These are phyloP conservation scores for Ogataea pini DNA, from an alignment of 805 yeast species.

Conservation along the genomic window DNA sequence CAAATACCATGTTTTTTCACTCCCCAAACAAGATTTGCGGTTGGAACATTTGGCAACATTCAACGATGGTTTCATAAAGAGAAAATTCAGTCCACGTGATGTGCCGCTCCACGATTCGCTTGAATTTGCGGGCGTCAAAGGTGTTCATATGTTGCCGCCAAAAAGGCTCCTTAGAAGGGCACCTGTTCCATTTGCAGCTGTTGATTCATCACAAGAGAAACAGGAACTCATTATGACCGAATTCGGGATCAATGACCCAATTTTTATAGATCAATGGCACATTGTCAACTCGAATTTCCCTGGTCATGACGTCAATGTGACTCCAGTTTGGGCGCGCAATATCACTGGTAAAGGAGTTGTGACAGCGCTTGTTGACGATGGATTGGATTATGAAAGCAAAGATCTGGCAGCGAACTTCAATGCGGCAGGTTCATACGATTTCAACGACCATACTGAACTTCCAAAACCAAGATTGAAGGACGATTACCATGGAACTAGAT, in stretches of 20 bases:
- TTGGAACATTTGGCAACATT: constrained; percentile 37
- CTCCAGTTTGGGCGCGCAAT: constrained; percentile 80
- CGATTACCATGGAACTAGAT: constrained; percentile 94
- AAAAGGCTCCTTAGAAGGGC: constrained; percentile 54
- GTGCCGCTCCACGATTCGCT: constrained; percentile 14
- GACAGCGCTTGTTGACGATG: constrained; percentile 92
- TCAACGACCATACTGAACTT: constrained; percentile 67
- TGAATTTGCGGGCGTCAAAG: constrained; percentile 39
- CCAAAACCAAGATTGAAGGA: constrained; percentile 81
- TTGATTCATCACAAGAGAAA: constrained; percentile 54
- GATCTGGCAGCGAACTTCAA: constrained; percentile 74
- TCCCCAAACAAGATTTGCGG: constrained; percentile 41
- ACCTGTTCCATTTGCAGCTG: constrained; percentile 49
- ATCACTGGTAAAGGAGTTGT: constrained; percentile 81
- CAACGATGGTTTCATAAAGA: constrained; percentile 27
- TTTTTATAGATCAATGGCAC: constrained; percentile 90
- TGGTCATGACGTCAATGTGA: constrained; percentile 84
- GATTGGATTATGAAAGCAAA: constrained; percentile 76
- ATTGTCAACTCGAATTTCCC: constrained; percentile 69
- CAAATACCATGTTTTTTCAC: constrained; percentile 67
- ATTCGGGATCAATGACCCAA: constrained; percentile 76
- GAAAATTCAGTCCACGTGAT: constrained; percentile 2
- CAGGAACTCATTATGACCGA: constrained; percentile 48
- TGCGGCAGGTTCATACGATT: constrained; percentile 89
- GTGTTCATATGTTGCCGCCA: constrained; percentile 58